Percentiles rank a stretch among this genome's conserved stretches.
These are phyloP conservation scores for Oropetium thomaeum DNA, from an alignment of 176 grass and related monocot genomes.

Conservation along the genomic window DNA sequence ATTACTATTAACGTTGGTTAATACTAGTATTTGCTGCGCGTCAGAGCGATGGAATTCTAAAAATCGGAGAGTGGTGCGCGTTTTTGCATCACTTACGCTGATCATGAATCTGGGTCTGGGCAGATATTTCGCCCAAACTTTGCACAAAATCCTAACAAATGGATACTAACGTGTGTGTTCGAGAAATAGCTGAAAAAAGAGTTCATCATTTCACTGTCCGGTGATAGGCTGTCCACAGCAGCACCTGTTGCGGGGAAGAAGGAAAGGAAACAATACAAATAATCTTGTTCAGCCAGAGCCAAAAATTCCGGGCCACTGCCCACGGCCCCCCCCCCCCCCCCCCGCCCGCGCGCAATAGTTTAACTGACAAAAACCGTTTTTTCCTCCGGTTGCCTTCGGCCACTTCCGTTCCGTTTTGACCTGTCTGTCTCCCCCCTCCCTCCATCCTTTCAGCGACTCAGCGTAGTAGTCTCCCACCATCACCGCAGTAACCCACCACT, in stretches of 20 bases:
- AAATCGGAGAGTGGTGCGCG: too few species aligned
- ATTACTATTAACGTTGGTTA: too few species aligned
- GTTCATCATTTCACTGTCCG: constrained; percentile 5
- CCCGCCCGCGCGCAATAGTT: constrained; percentile 11
- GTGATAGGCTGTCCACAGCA: constrained; percentile 12
- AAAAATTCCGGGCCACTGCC: constrained; percentile 25
- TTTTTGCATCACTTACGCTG: not conserved
- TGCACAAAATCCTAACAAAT: not conserved
- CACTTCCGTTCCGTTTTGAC: constrained; percentile 25
- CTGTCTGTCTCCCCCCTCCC: not conserved
- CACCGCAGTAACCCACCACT: not conserved
- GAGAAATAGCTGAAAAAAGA: not conserved
- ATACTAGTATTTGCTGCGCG: too few species aligned
- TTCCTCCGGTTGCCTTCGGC: constrained; percentile 8
- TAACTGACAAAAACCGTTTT: not conserved
- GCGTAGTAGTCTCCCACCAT: not conserved
- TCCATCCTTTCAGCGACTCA: too few species aligned
- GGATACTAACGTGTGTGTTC: not conserved
- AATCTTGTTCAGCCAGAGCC: not conserved
- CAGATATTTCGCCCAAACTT: not conserved
- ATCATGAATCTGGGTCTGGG: not conserved
- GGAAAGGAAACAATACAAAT: not conserved
- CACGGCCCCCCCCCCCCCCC: too few species aligned
- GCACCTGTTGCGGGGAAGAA: not conserved
- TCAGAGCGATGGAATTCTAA: too few species aligned